Base-by-base conservation (phyloP, 2,329 filamentous ascomycete genomes). In the Xylariales sp. region DNA sequence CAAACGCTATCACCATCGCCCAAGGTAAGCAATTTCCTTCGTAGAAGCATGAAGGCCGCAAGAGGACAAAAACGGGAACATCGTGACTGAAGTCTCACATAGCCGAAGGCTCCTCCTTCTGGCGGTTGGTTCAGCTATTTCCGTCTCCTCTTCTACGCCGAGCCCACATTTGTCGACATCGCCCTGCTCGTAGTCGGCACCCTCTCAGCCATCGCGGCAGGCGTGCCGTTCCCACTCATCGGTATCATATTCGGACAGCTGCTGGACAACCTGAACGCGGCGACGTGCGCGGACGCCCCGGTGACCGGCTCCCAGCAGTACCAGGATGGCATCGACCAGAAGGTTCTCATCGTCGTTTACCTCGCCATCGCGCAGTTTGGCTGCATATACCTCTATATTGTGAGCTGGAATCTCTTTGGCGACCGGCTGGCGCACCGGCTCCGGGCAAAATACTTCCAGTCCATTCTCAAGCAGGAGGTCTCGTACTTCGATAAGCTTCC, bases 231-330 rank as follows among this genome's bases (percentile, higher is more conserved):
- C 40, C 79, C 79, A 12, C 61, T 83, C 15, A 74, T 83, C 51
- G 78, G 74, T 37, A 76, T 83, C 42, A 63, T 83, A 37, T 83
- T 83, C 48, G 77, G 79, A 39, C 64, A 81, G 55, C 70, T 83
- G 5, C 66, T 83, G 44, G 76, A 83, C 51, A 66, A 76, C 42
- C 66, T 83, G 51, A 81, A 81, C 50, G 57, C 62, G 11, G 72
- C 73, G 15, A 71, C 74, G n/a, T 81, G 76, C 53, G 60, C 60
- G 6, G 47, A 54, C 32, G 53, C 60, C 27, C 42, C 52, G 8
- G 41, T 49, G 12, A 37, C 37, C 30, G 44, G 55, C 11, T 47
- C 52, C 5, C 46, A 46, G n/a, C 44, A 52, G 15, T 60, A 65
- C 29, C 59, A 69, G 41, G 44, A 45, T 12, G 50, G 50, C 13